Conservation (phyloP, 306 rosid genomes). For the Alnus rubra region DNA sequence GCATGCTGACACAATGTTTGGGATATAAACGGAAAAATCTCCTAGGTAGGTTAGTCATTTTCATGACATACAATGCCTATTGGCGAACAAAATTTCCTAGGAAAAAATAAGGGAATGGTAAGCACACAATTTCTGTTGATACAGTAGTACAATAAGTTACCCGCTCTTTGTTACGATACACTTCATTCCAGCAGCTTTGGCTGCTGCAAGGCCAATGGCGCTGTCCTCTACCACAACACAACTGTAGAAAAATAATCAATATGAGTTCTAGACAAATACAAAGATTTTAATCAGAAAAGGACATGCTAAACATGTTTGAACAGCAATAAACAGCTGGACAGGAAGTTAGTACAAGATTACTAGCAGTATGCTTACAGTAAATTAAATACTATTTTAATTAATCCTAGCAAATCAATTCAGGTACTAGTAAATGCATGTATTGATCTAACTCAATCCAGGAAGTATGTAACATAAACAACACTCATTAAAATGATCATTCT, state of each 20-base stretch:
- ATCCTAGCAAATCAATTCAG: conserved; percentile 14
- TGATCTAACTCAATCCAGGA: conserved; percentile 23
- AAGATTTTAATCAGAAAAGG: conserved; percentile 8
- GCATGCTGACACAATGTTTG: too few species aligned
- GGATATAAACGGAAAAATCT: background rate
- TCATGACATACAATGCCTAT: conserved; percentile 15
- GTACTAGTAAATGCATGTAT: conserved; percentile 2
- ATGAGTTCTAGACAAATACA: conserved; percentile 18
- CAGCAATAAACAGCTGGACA: background rate
- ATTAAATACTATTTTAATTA: conserved; percentile 4
- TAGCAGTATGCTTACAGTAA: conserved; percentile 8
- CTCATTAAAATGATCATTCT: conserved; percentile 17
- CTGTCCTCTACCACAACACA: conserved; percentile 98
- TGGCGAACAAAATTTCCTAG: background rate
- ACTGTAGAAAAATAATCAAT: conserved; percentile 43
- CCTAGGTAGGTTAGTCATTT: conserved; percentile 18
- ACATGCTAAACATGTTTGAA: background rate
- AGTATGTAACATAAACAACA: background rate
- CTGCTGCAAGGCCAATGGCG: conserved; percentile 95
- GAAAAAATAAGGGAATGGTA: conserved; percentile 7
- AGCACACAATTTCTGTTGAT: background rate
- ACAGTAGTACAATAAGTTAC: conserved; percentile 34
- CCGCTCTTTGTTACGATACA: conserved; percentile 92
- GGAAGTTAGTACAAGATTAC: conserved; percentile 1
- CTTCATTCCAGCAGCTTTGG: conserved; percentile 92